A percentile compares a stretch with the other conserved stretches of the same genome.
Evolutionary conservation across 306 rosid genomes (phyloP).

Genomic region (Rosa persica): DNA sequence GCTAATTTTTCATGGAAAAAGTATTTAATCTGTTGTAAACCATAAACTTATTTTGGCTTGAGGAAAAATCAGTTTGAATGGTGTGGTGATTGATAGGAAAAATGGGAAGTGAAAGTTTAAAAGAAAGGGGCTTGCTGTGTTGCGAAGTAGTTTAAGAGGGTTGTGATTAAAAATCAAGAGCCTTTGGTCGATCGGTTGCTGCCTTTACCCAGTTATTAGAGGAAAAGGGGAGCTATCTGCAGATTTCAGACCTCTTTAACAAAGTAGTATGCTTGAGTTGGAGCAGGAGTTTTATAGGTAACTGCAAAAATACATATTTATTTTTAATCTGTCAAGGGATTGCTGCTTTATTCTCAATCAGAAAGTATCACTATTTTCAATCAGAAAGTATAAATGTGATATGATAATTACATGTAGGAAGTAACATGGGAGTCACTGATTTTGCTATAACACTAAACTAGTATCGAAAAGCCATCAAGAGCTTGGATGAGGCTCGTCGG

Average conservation of each 20-base stretch:
- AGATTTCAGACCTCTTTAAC: too few species aligned
- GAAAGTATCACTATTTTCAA: background rate
- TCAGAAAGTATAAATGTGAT: background rate
- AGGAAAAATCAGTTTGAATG: background rate
- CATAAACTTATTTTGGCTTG: background rate
- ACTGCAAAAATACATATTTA: background rate
- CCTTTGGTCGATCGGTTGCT: too few species aligned
- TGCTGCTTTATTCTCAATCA: background rate
- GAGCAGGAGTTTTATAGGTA: background rate
- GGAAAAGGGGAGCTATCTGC: too few species aligned
- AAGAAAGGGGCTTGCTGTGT: background rate
- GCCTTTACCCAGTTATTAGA: too few species aligned
- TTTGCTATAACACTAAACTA: background rate
- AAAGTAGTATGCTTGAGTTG: background rate
- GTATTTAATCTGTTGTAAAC: background rate
- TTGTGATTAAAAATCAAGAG: background rate
- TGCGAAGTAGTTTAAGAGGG: background rate
- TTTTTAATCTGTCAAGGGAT: background rate
- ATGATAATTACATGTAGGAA: background rate
- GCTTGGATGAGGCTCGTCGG: constrained; percentile 30
- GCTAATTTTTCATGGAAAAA: too few species aligned
- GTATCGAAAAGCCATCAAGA: constrained; percentile 17
- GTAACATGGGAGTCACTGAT: constrained; percentile 4
- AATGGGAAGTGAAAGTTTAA: background rate
- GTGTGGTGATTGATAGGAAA: background rate